Evolutionary conservation across 2,329 filamentous ascomycete genomes (phyloP).

Genomic region (Penicillium brasilianum): DNA sequence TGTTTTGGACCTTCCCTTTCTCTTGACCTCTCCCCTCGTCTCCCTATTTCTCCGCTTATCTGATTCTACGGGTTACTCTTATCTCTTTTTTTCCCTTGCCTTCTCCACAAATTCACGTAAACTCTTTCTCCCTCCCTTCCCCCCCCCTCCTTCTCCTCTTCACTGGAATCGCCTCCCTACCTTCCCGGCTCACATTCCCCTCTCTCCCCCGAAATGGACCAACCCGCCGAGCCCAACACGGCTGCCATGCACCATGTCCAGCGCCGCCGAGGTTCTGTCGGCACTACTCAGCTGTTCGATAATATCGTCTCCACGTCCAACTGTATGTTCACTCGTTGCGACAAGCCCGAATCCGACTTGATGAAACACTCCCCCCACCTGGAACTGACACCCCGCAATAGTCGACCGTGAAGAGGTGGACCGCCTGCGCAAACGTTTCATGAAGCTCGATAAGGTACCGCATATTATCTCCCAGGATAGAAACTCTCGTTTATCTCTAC

Average conservation of each 20-base stretch:
- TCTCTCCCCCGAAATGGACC: slow-evolving; percentile 36
- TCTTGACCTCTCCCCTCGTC: not conserved
- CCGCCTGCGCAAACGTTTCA: slow-evolving; percentile 92
- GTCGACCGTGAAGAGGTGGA: slow-evolving; percentile 98
- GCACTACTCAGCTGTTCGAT: slow-evolving; percentile 76
- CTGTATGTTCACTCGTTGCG: slow-evolving; percentile 63
- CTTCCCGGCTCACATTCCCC: slow-evolving; percentile 12
- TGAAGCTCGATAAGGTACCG: slow-evolving; percentile 96
- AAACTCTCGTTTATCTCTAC: not conserved
- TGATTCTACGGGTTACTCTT: not conserved
- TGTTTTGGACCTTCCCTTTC: not conserved
- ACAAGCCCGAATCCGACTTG: not conserved
- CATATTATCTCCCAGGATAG: no score
- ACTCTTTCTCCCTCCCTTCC: not conserved
- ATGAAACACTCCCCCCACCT: not conserved
- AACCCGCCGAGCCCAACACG: slow-evolving; percentile 45
- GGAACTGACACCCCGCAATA: slow-evolving; percentile 46
- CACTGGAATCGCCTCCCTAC: not conserved
- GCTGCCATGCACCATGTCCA: slow-evolving; percentile 52
- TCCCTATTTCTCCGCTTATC: slow-evolving; percentile 4
- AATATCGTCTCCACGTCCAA: slow-evolving; percentile 96
- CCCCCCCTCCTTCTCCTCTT: slow-evolving; percentile 9
- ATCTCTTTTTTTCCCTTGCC: slow-evolving; percentile 7
- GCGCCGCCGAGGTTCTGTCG: slow-evolving; percentile 50
- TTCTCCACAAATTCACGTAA: slow-evolving; percentile 1